A percentile compares a stretch with the other conserved stretches of the same genome.
Conservation (phyloP, 768 basidiomycete species). For the Rhodotorula diobovata region DNA sequence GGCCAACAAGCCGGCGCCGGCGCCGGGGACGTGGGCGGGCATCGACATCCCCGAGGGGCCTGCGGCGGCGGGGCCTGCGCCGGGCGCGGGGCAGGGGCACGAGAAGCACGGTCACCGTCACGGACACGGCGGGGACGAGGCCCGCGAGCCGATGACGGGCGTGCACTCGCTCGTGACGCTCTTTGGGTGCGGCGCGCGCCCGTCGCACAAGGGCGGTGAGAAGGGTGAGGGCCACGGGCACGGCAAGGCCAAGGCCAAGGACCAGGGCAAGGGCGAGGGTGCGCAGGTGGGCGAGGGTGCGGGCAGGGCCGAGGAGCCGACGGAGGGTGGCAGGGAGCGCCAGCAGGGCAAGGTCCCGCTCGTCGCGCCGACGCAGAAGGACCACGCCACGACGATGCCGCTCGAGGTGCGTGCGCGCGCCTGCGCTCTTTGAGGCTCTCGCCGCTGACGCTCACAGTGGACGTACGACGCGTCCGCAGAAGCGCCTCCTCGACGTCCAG, state of each 20-base stretch:
- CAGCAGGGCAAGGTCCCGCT: background rate
- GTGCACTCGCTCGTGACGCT: background rate
- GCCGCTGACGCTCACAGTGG: background rate
- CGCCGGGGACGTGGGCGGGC: background rate
- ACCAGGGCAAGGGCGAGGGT: no score
- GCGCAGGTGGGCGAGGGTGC: background rate
- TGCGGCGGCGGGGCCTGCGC: background rate
- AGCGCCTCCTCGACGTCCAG: slow-evolving; percentile 9
- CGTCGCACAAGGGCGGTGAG: background rate
- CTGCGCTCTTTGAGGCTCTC: rapidly evolving
- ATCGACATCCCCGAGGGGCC: background rate
- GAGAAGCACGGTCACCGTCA: no score
- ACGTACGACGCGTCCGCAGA: background rate
- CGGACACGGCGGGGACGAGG: no score
- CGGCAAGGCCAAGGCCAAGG: no score
- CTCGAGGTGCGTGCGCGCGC: background rate
- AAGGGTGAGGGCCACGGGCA: no score
- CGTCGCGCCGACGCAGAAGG: slow-evolving; percentile 1
- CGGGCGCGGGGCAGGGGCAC: background rate
- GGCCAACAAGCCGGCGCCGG: background rate
- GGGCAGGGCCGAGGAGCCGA: background rate
- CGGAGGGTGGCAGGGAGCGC: background rate
- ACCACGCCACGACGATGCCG: background rate
- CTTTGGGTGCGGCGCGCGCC: background rate
- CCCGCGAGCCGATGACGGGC: background rate